These are phyloP conservation scores for Fusarium denticulatum DNA, from an alignment of 2,329 filamentous ascomycete species.

Conservation along the genomic window DNA sequence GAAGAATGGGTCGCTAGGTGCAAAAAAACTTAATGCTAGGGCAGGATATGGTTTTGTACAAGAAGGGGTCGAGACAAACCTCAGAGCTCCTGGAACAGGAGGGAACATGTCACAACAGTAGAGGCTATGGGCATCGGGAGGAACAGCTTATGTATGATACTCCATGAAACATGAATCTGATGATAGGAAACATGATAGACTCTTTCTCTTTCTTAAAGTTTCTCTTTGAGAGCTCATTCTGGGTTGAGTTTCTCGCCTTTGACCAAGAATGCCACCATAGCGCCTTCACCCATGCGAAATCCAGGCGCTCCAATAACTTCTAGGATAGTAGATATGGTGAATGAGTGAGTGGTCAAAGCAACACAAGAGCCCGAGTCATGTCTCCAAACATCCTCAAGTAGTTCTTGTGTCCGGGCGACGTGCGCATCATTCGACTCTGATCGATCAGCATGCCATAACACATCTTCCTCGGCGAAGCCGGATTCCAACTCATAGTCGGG, in stretches of 20 bases:
- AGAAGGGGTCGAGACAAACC: neutral
- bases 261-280: neutral
- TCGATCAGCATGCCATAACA: neutral
- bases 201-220: accelerated
- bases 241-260: neutral
- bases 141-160: neutral
- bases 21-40: too few relatives aligned
- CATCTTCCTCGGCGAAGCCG: neutral
- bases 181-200: too few relatives aligned
- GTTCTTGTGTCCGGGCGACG: neutral
- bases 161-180: neutral
- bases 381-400: neutral
- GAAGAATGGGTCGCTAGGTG: neutral
- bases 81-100: neutral
- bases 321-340: neutral
- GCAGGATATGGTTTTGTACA: neutral
- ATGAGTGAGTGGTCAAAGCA: neutral
- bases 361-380: neutral
- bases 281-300: neutral
- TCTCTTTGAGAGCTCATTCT: accelerated
- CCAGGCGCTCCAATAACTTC: neutral
- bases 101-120: neutral
- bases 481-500: neutral
- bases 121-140: neutral
- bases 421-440: neutral